Evolutionary conservation across 2,329 filamentous ascomycete species (phyloP).

Genomic region (Paraconiothyrium sp.): DNA sequence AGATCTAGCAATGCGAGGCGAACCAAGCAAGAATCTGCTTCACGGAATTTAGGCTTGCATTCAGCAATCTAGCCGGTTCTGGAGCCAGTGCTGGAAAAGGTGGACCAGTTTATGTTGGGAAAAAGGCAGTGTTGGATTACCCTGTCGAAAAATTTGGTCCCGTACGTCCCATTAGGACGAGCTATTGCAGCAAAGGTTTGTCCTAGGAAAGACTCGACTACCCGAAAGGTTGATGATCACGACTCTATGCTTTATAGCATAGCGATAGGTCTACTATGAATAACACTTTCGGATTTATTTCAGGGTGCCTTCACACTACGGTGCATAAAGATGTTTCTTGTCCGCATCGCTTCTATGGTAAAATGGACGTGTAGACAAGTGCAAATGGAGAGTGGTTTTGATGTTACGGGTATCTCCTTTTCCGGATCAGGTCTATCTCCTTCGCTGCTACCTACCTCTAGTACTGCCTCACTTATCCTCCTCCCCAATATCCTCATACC

Average conservation of each 20-base stretch:
- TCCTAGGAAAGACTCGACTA: no score
- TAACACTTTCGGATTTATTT: no score
- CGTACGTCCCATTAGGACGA: neutral
- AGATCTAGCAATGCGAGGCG: constrained; percentile 8
- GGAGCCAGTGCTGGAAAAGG: neutral
- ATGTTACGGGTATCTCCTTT: neutral
- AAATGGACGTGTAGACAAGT: no score
- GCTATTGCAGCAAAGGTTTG: neutral
- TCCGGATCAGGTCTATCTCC: no score
- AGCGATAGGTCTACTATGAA: no score
- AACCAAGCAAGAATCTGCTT: constrained; percentile 7
- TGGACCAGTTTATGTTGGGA: neutral
- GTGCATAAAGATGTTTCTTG: no score
- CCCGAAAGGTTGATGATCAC: no score
- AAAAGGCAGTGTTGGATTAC: neutral
- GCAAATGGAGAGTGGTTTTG: no score
- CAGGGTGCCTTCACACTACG: no score
- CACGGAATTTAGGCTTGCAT: constrained; percentile 4
- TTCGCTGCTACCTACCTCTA: no score
- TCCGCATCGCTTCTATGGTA: no score
- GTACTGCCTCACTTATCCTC: constrained; percentile 23
- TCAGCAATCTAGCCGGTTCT: neutral
- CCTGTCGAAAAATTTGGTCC: neutral
- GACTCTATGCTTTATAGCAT: no score
- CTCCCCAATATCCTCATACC: constrained; percentile 49